Evolutionary conservation across 257 asterid species (phyloP).

Genomic region (Nicotiana noctiflora): DNA sequence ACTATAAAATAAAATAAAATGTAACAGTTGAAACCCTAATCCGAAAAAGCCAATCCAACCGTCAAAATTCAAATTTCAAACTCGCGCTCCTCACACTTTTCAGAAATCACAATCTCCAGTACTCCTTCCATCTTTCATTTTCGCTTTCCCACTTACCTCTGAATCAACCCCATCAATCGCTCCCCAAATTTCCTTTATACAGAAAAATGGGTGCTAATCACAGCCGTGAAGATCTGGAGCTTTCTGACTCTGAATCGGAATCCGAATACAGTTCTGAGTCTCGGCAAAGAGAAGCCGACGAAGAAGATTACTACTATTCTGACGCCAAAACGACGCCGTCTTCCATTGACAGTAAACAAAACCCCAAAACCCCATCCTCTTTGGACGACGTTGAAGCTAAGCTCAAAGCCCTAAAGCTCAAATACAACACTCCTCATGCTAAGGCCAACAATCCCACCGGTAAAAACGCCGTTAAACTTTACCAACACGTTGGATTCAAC

Average conservation of each 20-base stretch:
- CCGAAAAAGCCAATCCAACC: background rate
- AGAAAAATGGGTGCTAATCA: constrained; percentile 69
- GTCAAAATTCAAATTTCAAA: constrained; percentile 27
- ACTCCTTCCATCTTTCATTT: no score
- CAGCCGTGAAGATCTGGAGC: constrained; percentile 67
- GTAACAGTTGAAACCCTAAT: background rate
- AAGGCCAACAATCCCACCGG: constrained; percentile 13
- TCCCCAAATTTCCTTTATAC: constrained; percentile 4
- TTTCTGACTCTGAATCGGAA: constrained; percentile 71
- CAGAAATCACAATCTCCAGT: background rate
- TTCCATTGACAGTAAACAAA: constrained; percentile 29
- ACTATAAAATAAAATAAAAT: no score
- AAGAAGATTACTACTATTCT: constrained; percentile 34
- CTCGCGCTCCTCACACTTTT: constrained; percentile 43
- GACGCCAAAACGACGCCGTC: constrained; percentile 51
- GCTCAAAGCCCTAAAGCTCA: constrained; percentile 78
- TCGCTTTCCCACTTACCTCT: background rate
- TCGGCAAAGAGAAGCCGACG: constrained; percentile 25
- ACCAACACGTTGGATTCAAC: constrained; percentile 42
- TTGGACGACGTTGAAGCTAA: constrained; percentile 68
- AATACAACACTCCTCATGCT: constrained; percentile 34
- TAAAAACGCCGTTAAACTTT: constrained; percentile 68
- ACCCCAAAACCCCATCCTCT: constrained; percentile 54
- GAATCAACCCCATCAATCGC: constrained; percentile 8
- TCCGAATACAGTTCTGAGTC: constrained; percentile 40